Base-by-base conservation (phyloP, 2,329 filamentous ascomycete genomes). In the Stagonosporopsis rhizophila region DNA sequence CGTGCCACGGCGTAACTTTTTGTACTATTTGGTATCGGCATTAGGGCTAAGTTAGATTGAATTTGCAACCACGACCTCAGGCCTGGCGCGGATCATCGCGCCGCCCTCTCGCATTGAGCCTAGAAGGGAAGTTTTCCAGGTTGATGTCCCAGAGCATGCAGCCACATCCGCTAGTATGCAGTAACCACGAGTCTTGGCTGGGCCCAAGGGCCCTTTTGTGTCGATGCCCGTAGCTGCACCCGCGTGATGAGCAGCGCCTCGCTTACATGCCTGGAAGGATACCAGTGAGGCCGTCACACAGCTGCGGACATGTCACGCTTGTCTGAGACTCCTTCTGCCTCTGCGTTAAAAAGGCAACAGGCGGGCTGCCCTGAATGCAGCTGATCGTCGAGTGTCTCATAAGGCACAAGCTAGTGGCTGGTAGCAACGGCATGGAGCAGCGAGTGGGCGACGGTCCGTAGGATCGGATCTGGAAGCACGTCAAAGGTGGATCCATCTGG, bases 381-480 rank as follows among this genome's bases (percentile, higher is more conserved):
- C 44, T 45, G 55, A 50, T 39, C 55, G 34, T 48, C 32, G 14
- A 58, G 19, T 45, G 40, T 53, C 44, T 50, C 45, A 42, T 50
- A 38, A 42, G 44, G 44, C 44, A 58, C 44, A 46, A 32, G 41
- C 46, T 52, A 53, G 44, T 49, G 49, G 51, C 47, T 54, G 51
- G 51, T 37, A 48, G 47, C 41, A 44, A 44, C 41, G 25, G 41
- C 19, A 22, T 32, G 30, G 14, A 20, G 41, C 25, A 45, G 38
- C 39, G 47, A 51, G 41, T 51, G 44, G 44, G 44, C 35, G 52
- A 41, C 46, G 47, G 40, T 40, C 58, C 53, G 51, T 58, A 55
- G 54, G 51, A 38, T 56, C 56, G 53, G 54, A 62, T 65, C 59
- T 68, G 64, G 64, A 68, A 52, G 62, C 59, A 63, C 61, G 61